A percentile compares a stretch with the other conserved stretches of the same genome.
Evolutionary conservation across 1,284 basidiomycete genomes (phyloP).

Genomic region (Naganishia albida): DNA sequence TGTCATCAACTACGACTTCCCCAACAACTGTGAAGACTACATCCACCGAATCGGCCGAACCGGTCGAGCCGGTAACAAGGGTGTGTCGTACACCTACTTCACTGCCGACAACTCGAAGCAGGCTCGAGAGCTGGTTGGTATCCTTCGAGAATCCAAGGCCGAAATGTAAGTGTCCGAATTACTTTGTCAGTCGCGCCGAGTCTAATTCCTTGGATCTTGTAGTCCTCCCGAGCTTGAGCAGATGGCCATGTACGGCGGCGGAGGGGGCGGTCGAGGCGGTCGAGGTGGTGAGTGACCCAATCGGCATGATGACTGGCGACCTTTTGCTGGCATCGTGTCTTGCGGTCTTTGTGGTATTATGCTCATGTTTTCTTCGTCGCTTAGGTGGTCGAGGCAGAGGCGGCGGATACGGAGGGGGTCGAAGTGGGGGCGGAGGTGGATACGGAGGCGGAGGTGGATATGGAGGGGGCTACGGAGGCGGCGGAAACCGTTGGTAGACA

Average conservation of each 20-base stretch:
- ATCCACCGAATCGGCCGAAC: constrained; percentile 62
- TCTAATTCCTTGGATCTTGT: not conserved
- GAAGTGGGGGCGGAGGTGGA: constrained; percentile 51
- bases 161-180: constrained; percentile 55
- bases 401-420: constrained; percentile 54
- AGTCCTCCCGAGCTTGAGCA: constrained; percentile 83
- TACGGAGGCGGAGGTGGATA: constrained; percentile 46
- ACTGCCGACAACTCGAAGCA: constrained; percentile 91
- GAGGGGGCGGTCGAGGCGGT: constrained; percentile 54
- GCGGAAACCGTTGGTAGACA: constrained; percentile 22
- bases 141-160: constrained; percentile 88
- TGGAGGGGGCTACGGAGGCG: constrained; percentile 25
- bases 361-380: constrained; percentile 1
- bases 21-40: constrained; percentile 84
- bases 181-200: not conserved
- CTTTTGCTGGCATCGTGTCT: no score
- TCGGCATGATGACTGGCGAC: no score
- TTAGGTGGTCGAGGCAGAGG: constrained; percentile 61
- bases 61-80: constrained; percentile 60
- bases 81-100: constrained; percentile 84
- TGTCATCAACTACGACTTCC: constrained; percentile 61
- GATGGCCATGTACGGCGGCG: constrained; percentile 82
- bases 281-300: not conserved
- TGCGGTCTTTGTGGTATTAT: constrained; percentile 37
- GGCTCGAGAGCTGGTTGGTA: constrained; percentile 85